A percentile compares a stretch with the other conserved stretches of the same genome.
Evolutionary conservation across 148 eudicot genomes (phyloP).

Genomic region (Polygonum aviculare): DNA sequence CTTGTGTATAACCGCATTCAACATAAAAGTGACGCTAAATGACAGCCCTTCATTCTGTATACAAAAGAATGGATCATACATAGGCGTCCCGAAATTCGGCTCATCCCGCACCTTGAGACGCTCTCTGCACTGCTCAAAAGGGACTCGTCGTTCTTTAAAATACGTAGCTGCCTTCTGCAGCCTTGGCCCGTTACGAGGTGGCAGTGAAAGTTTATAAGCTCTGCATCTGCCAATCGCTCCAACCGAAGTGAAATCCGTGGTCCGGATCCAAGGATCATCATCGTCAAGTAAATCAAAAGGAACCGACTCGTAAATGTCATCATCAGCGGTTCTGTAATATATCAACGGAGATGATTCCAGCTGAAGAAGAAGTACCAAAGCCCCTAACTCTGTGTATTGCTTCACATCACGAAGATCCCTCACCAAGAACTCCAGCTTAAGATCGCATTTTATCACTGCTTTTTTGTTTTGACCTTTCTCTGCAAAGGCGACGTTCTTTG

Average conservation of each 20-base stretch:
- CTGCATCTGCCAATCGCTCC: slow-evolving; percentile 75
- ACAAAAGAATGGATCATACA: slow-evolving; percentile 54
- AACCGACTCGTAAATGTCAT: slow-evolving; percentile 53
- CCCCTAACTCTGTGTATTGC: slow-evolving; percentile 26
- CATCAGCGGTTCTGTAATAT: slow-evolving; percentile 79
- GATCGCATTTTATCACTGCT: slow-evolving; percentile 54
- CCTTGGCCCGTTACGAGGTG: slow-evolving; percentile 48
- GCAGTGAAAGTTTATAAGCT: slow-evolving; percentile 39
- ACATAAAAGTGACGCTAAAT: slow-evolving; percentile 52
- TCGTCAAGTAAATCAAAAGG: slow-evolving; percentile 76
- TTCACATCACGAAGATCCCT: slow-evolving; percentile 54
- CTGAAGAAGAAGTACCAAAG: slow-evolving; percentile 43
- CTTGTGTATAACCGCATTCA: slow-evolving; percentile 73
- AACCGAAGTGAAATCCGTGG: slow-evolving; percentile 59
- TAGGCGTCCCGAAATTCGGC: slow-evolving; percentile 42
- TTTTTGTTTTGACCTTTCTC: slow-evolving; percentile 30
- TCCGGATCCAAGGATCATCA: slow-evolving; percentile 94
- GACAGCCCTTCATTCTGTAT: slow-evolving; percentile 42
- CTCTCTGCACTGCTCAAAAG: slow-evolving; percentile 7
- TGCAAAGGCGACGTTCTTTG: slow-evolving; percentile 44
- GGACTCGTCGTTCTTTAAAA: slow-evolving; percentile 43
- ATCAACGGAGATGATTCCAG: slow-evolving; percentile 61
- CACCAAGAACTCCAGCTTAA: slow-evolving; percentile 59
- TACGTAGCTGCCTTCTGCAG: slow-evolving; percentile 43
- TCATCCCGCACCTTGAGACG: slow-evolving; percentile 40